Evolutionary conservation across 768 basidiomycete species (phyloP), one percentile per base, ranked within the genome.

Genomic region (Thelephora aurantiotincta): DNA sequence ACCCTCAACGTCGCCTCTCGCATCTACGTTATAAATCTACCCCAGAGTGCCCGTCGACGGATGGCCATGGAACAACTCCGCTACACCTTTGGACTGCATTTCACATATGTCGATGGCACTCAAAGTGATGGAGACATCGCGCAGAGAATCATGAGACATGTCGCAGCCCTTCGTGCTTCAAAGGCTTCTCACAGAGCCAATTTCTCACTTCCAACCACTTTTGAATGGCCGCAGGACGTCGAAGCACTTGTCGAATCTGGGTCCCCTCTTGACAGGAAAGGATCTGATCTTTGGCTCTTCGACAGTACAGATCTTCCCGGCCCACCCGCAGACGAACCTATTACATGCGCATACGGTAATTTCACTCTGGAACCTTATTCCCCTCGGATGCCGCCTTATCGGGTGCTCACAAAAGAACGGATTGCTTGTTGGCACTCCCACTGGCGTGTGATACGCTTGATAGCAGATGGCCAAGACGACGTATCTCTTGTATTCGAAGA

Each of bases 361-460:
- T 26, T 48, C 11, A 37, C 44, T 23, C 55, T 56, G 4, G 51
- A 55, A 20, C 46, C 49, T 12, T 72, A 68, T 51, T 56, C 51
- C 34, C 53, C 64, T 12, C 52, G 52, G 0, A 57, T 74, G 6
- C 72, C 72, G 2, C 62, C 66, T 19, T 67, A 75, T 58, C 65
- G 67, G 58, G 51, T 76, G 26, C 72, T 87, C 44, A 77, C 78
- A 1, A 64, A 68, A 22, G 69, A 71, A 14, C 75, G 80, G 46
- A 59, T 84, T 33, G 80, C 82, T 11, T 85, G 81, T 60, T 85
- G 80, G 80, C 65, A 77, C 54, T 84, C 82, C 1, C 83, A 86
- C 58, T 51, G 77, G 11, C 67, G 63, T 26, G 66, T 71, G 33
- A 71, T 85, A 26, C 70, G 65, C 18, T 62, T 51, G 2, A 66